Percentiles rank a stretch among this genome's conserved stretches.
These are phyloP conservation scores for Russula compacta DNA, from an alignment of 768 basidiomycete species.

Conservation along the genomic window DNA sequence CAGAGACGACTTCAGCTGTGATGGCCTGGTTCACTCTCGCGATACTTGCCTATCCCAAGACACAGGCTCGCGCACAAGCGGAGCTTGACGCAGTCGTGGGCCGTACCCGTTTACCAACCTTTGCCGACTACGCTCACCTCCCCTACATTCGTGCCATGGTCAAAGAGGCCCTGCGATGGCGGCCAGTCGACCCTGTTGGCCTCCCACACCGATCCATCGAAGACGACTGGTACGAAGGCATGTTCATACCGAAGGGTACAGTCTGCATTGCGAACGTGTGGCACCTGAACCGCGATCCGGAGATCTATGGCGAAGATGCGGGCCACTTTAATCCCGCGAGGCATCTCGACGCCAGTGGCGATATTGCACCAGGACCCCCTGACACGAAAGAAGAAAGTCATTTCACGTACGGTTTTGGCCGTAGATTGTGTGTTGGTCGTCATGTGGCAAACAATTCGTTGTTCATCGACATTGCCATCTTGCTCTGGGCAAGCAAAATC, in stretches of 20 bases:
- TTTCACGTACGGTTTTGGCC: slow-evolving; percentile 16
- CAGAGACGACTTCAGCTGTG: slow-evolving; percentile 17
- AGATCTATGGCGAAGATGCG: slow-evolving; percentile 18
- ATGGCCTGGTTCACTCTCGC: slow-evolving; percentile 19
- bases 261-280: slow-evolving; percentile 19
- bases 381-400: slow-evolving; percentile 20
- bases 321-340: slow-evolving; percentile 17
- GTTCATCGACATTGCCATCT: slow-evolving; percentile 16
- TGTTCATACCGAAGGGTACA: slow-evolving; percentile 18
- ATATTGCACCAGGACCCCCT: slow-evolving; percentile 12
- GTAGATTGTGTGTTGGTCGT: slow-evolving; percentile 18
- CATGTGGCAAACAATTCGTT: slow-evolving; percentile 18
- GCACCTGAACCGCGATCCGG: slow-evolving; percentile 17
- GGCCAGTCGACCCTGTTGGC: slow-evolving; percentile 17
- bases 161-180: slow-evolving; percentile 18
- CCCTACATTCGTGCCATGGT: slow-evolving; percentile 19
- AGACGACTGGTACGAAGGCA: slow-evolving; percentile 20
- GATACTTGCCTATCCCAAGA: slow-evolving; percentile 18
- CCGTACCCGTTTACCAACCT: slow-evolving; percentile 14
- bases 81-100: slow-evolving; percentile 19
- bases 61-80: slow-evolving; percentile 14
- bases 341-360: slow-evolving; percentile 10
- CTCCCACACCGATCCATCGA: slow-evolving; percentile 19
- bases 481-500: slow-evolving; percentile 14
- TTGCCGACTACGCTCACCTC: slow-evolving; percentile 14